Base-by-base conservation (phyloP, 148 eudicot species). In the Gaultheria prostrata region DNA sequence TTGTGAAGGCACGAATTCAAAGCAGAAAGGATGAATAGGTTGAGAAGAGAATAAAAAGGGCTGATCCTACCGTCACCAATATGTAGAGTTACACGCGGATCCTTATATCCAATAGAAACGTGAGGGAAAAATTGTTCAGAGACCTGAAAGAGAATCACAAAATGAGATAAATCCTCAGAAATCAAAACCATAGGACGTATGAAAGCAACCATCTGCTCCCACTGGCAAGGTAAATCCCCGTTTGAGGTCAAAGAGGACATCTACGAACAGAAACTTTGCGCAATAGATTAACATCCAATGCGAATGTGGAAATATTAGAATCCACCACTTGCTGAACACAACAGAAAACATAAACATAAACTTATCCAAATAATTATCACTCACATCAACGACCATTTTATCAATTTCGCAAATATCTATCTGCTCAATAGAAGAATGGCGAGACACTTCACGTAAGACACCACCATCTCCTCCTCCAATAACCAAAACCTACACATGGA, bases 391-490 rank as follows among this genome's bases (percentile, higher is more conserved):
- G 5, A 97, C 99, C 98, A 97, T 92, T 89, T 97, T 97, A 86
- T 97, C 99, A 78, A 97, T 97, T 90, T 97, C 99, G 86, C 98
- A 94, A 39, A 97, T 94, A 83, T 97, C 99, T 24, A 97, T 90
- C 61, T 93, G 95, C 88, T 97, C 99, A 50, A 97, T 88, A 15
- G 96, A 88, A 79, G 97, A 82, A 88, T 97, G 89, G 81, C 99
- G 98, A 80, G 99, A 86, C 39, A 97, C 93, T 87, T 97, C 99
- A 81, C 99, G 98, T 80, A 94, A 83, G 82, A 97, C 99, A 76
- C 99, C 99, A 49, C 99, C 99, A 88, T 94, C 99, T 80, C 99
- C 98, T 84, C 98, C 99, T 84, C 99, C 98, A 90, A 97, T 97
- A 69, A 97, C 98, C 89, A 97, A 85, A 83, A 97, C 98, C 99